Evolutionary conservation across 208 protist species (phyloP).

Genomic region (Leishmania amazonensis): DNA sequence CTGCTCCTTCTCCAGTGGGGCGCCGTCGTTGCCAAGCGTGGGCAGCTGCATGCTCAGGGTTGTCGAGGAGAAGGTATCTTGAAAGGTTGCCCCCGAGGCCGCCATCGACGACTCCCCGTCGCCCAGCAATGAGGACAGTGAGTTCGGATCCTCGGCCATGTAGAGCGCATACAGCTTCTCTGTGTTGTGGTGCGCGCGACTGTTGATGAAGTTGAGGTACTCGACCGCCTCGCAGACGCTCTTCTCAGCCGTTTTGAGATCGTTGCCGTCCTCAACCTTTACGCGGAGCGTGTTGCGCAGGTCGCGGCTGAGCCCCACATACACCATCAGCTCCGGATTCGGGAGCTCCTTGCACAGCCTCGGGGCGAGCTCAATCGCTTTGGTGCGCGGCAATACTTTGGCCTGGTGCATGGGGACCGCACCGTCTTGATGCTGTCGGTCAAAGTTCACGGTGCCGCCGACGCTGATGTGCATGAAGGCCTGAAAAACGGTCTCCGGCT

Average conservation of each 20-base stretch:
- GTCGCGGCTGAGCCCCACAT: slow-evolving; percentile 63
- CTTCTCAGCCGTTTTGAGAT: slow-evolving; percentile 72
- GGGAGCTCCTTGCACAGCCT: slow-evolving; percentile 54
- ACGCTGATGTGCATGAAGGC: slow-evolving; percentile 88
- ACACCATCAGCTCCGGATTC: slow-evolving; percentile 62
- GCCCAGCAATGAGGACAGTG: slow-evolving; percentile 54
- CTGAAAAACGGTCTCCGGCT: slow-evolving; percentile 79
- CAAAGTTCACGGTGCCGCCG: slow-evolving; percentile 75
- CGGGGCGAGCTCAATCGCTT: slow-evolving; percentile 72
- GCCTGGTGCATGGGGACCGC: slow-evolving; percentile 91
- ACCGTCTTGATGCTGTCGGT: slow-evolving; percentile 76
- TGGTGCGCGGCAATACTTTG: slow-evolving; percentile 80
- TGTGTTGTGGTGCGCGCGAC: slow-evolving; percentile 40
- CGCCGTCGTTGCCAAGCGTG: slow-evolving; percentile 7
- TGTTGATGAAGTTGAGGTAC: slow-evolving; percentile 83
- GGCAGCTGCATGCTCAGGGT: slow-evolving; percentile 4
- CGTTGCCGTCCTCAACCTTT: slow-evolving; percentile 90
- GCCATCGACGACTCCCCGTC: slow-evolving; percentile 30
- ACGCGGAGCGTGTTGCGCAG: slow-evolving; percentile 77
- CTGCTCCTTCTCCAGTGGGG: slow-evolving; percentile 14
- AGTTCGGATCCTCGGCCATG: slow-evolving; percentile 81
- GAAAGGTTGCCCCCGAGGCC: slow-evolving; percentile 11
- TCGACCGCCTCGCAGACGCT: slow-evolving; percentile 65
- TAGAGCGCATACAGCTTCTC: slow-evolving; percentile 78
- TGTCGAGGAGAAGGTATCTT: slow-evolving; percentile 13